A percentile compares a stretch with the other conserved stretches of the same genome.
phyloP scores from a whole-genome alignment of 257 asterid species.

The Linderniella brevidens region DNA sequence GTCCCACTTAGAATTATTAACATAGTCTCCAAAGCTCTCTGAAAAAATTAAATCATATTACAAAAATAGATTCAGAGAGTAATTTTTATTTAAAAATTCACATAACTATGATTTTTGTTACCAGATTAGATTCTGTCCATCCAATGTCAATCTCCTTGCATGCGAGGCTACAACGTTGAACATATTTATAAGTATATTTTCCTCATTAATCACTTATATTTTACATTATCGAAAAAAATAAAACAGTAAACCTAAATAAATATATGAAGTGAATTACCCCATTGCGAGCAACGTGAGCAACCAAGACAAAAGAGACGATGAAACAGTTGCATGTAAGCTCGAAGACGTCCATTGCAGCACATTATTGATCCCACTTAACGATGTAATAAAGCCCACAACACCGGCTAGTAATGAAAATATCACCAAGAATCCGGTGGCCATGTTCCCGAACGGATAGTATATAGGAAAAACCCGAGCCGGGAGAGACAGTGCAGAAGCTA shows the following conservation, averaged over 20 bases:
- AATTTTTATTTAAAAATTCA: neutral
- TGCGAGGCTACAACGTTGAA: slow-evolving; percentile 40
- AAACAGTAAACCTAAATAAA: too few relatives aligned
- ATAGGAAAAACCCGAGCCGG: slow-evolving; percentile 68
- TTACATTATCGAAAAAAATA: too few relatives aligned
- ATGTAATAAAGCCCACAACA: slow-evolving; percentile 62
- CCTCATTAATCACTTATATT: too few relatives aligned
- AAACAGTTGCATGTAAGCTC: slow-evolving; percentile 58
- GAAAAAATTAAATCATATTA: neutral
- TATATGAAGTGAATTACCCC: slow-evolving; percentile 43
- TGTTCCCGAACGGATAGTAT: slow-evolving; percentile 68
- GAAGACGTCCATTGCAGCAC: slow-evolving; percentile 39
- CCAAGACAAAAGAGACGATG: slow-evolving; percentile 59
- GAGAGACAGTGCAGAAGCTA: slow-evolving; percentile 50
- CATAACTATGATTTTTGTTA: slow-evolving; percentile 14
- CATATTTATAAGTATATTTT: too few relatives aligned
- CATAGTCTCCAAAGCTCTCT: slow-evolving; percentile 69
- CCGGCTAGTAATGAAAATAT: slow-evolving; percentile 73
- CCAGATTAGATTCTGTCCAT: slow-evolving; percentile 57
- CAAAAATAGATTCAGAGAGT: neutral
- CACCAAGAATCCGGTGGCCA: slow-evolving; percentile 74
- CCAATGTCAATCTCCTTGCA: slow-evolving; percentile 84
- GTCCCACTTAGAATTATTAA: slow-evolving; percentile 62
- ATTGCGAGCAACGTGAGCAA: slow-evolving; percentile 68
- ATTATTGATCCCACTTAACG: slow-evolving; percentile 36